Evolutionary conservation across 2,329 filamentous ascomycete genomes (phyloP).

Genomic region (Pseudogymnoascus sp.): DNA sequence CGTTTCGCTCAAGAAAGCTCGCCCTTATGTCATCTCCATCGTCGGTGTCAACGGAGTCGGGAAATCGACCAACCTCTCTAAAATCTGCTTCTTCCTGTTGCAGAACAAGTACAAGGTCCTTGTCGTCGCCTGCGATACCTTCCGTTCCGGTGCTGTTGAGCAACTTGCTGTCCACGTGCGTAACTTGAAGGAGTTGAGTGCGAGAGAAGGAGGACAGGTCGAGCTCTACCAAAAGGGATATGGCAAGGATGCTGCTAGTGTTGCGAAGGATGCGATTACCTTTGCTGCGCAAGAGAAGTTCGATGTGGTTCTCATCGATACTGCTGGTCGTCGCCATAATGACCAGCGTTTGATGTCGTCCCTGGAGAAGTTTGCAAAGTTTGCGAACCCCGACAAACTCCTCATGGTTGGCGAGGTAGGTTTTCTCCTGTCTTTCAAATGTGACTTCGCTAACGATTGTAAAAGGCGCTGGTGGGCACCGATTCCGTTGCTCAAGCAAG

Average conservation of each 20-base stretch:
- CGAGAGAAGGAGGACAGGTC: slow-evolving; percentile 74
- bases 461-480: slow-evolving; percentile 77
- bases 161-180: slow-evolving; percentile 92
- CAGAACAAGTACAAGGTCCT: slow-evolving; percentile 96
- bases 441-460: slow-evolving; percentile 13
- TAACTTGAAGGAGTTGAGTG: slow-evolving; percentile 81
- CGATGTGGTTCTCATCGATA: slow-evolving; percentile 95
- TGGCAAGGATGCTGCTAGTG: slow-evolving; percentile 91
- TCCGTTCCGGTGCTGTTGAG: slow-evolving; percentile 93
- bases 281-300: slow-evolving; percentile 68
- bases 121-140: slow-evolving; percentile 91
- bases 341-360: slow-evolving; percentile 93
- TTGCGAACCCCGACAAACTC: slow-evolving; percentile 95
- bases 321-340: slow-evolving; percentile 88
- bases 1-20: slow-evolving; percentile 53
- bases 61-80: slow-evolving; percentile 95
- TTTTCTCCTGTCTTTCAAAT: background rate
- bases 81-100: slow-evolving; percentile 95
- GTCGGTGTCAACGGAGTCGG: slow-evolving; percentile 97
- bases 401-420: slow-evolving; percentile 70
- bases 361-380: slow-evolving; percentile 93
- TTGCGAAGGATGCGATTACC: slow-evolving; percentile 87
- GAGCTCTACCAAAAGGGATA: slow-evolving; percentile 97
- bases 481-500: slow-evolving; percentile 92
- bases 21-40: slow-evolving; percentile 95